A percentile compares a stretch with the other conserved stretches of the same genome.
These are phyloP conservation scores for Coelastrella sp. DNA, from an alignment of 139 green algal genomes.

Conservation along the genomic window DNA sequence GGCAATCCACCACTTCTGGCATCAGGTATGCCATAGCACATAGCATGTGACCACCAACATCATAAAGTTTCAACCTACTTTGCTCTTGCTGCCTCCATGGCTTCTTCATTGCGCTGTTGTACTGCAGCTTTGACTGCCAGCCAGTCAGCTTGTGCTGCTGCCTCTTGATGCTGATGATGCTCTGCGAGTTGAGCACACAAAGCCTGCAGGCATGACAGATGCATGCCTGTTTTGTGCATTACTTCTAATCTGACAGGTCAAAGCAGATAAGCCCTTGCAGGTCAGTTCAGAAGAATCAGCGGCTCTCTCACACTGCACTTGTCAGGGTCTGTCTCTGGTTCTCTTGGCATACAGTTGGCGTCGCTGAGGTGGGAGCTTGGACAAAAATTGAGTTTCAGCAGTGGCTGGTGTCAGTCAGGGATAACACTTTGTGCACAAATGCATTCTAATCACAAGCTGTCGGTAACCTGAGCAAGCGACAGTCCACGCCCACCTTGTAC, in stretches of 20 bases:
- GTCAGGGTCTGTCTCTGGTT: no score
- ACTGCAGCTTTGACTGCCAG: constrained; percentile 12
- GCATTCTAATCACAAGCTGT: not conserved
- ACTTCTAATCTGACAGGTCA: not conserved
- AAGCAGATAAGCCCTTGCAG: no score
- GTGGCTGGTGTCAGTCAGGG: no score
- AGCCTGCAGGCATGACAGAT: not conserved
- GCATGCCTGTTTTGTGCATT: not conserved
- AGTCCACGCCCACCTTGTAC: constrained; percentile 7
- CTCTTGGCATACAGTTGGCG: no score
- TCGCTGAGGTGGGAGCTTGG: no score
- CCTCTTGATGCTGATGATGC: not conserved
- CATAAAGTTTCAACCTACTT: not conserved
- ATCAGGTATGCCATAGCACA: not conserved
- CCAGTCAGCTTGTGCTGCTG: constrained; percentile 14
- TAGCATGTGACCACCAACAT: not conserved
- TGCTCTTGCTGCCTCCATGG: not conserved
- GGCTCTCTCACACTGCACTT: no score
- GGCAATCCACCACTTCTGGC: no score
- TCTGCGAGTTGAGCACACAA: constrained; percentile 24
- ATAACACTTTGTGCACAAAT: no score
- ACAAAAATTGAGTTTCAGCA: no score
- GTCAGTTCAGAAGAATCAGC: no score
- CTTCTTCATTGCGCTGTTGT: constrained; percentile 27
- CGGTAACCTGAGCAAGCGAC: no score